phyloP scores from a whole-genome alignment of 208 protist species.

The Crithidia expoeki region DNA sequence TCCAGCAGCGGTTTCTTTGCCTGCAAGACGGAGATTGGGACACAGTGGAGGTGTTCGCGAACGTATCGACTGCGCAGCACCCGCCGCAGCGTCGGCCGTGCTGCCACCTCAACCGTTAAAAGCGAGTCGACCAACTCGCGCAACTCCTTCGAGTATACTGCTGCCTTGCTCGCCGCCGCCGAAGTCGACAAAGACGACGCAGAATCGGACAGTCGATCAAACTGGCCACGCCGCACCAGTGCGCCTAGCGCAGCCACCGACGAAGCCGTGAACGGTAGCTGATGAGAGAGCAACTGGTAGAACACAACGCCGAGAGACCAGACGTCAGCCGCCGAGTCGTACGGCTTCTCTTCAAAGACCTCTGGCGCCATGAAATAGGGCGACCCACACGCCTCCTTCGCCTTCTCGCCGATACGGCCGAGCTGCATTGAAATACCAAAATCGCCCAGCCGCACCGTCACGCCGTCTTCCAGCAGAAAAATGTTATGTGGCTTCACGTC shows the following conservation, averaged over 20 bases:
- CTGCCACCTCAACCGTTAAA: slow-evolving; percentile 50
- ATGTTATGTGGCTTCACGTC: slow-evolving; percentile 92
- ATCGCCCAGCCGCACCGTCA: slow-evolving; percentile 77
- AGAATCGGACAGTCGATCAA: slow-evolving; percentile 23
- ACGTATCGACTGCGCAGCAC: slow-evolving; percentile 64
- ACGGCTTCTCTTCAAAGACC: slow-evolving; percentile 82
- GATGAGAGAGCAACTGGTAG: slow-evolving; percentile 89
- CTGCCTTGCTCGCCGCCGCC: background rate
- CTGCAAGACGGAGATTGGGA: slow-evolving; percentile 45
- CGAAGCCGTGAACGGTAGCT: slow-evolving; percentile 58
- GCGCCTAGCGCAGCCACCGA: slow-evolving; percentile 7
- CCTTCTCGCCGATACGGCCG: slow-evolving; percentile 34
- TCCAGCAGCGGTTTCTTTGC: slow-evolving; percentile 10
- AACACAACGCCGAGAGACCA: slow-evolving; percentile 95
- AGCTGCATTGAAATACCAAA: slow-evolving; percentile 85
- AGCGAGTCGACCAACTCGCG: slow-evolving; percentile 69
- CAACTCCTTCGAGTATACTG: slow-evolving; percentile 52
- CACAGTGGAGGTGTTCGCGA: slow-evolving; percentile 40
- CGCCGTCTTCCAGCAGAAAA: slow-evolving; percentile 67
- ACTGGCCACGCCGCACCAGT: slow-evolving; percentile 22
- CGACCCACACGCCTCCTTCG: slow-evolving; percentile 82
- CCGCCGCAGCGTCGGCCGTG: slow-evolving; percentile 64
- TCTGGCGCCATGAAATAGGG: slow-evolving; percentile 94
- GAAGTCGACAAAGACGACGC: background rate
- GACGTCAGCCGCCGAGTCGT: slow-evolving; percentile 95